These are phyloP conservation scores for Acrasis kona DNA, from an alignment of 78 protist species.

Conservation along the genomic window DNA sequence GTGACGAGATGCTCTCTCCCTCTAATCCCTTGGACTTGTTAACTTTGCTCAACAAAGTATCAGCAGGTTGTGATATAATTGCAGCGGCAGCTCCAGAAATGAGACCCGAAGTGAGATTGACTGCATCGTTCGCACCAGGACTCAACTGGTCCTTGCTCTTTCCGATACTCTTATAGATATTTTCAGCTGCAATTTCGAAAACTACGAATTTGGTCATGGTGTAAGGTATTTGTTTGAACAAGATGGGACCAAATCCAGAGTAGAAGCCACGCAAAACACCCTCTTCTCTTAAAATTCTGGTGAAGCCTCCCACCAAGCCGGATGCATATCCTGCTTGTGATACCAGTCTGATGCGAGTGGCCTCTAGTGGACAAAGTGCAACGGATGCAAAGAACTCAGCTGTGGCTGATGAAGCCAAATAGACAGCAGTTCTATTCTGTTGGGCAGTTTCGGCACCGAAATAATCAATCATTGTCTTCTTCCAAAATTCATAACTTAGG, in stretches of 20 bases:
- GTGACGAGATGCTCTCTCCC: slow-evolving; percentile 15
- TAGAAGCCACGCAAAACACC: slow-evolving; percentile 4
- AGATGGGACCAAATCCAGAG: slow-evolving; percentile 30
- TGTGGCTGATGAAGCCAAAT: neutral
- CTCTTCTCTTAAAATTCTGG: neutral
- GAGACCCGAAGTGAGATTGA: slow-evolving; percentile 74
- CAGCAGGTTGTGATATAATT: slow-evolving; percentile 90
- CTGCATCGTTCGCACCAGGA: no score
- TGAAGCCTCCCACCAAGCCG: neutral
- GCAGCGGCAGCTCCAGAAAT: slow-evolving; percentile 78
- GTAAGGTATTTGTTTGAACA: slow-evolving; percentile 86
- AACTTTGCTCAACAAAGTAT: slow-evolving; percentile 55
- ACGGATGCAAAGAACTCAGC: slow-evolving; percentile 38
- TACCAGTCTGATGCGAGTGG: neutral
- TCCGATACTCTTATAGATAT: slow-evolving; percentile 24
- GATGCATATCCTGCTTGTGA: neutral
- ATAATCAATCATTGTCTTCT: slow-evolving; percentile 5
- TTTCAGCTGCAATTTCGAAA: slow-evolving; percentile 45
- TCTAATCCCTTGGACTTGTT: slow-evolving; percentile 24
- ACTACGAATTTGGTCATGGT: slow-evolving; percentile 63
- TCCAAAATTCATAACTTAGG: no score
- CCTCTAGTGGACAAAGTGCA: slow-evolving; percentile 35
- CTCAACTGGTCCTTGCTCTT: no score
- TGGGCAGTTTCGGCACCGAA: slow-evolving; percentile 1
- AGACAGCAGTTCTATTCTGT: slow-evolving; percentile 1